Conservation (phyloP, 2,329 filamentous ascomycete species). For the Nemania sp. region DNA sequence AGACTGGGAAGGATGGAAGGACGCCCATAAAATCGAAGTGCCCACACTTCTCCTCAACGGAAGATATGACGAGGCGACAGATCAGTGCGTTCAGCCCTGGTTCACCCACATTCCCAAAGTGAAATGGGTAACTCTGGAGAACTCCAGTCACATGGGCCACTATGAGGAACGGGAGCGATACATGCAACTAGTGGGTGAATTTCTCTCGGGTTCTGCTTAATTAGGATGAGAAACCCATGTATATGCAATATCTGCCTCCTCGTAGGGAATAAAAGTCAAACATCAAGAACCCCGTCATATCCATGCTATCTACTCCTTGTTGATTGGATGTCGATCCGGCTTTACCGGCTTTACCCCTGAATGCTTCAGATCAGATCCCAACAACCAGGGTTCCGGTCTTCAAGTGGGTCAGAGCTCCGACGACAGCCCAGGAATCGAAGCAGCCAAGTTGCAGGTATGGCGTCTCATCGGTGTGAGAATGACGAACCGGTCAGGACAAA, state of each 20-base stretch:
- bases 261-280: background rate
- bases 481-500: no score
- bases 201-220: constrained; percentile 3
- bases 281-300: background rate
- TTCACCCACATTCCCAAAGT: constrained; percentile 19
- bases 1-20: constrained; percentile 37
- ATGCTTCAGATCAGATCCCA: no score
- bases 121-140: constrained; percentile 20
- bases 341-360: no score
- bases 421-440: no score
- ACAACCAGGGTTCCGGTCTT: no score
- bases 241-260: background rate
- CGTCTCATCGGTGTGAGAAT: no score
- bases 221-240: background rate
- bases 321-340: background rate
- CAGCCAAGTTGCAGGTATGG: no score
- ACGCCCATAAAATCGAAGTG: constrained; percentile 31
- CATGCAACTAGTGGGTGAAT: background rate
- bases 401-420: no score
- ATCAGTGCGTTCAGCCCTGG: constrained; percentile 53
- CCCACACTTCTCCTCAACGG: constrained; percentile 32
- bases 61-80: constrained; percentile 47
- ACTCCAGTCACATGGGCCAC: constrained; percentile 22
- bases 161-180: constrained; percentile 15
- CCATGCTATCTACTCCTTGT: background rate